Evolutionary conservation across 2,329 filamentous ascomycete species (phyloP), one percentile per base, ranked within the genome.

Genomic region (Sporothrix inflata): DNA sequence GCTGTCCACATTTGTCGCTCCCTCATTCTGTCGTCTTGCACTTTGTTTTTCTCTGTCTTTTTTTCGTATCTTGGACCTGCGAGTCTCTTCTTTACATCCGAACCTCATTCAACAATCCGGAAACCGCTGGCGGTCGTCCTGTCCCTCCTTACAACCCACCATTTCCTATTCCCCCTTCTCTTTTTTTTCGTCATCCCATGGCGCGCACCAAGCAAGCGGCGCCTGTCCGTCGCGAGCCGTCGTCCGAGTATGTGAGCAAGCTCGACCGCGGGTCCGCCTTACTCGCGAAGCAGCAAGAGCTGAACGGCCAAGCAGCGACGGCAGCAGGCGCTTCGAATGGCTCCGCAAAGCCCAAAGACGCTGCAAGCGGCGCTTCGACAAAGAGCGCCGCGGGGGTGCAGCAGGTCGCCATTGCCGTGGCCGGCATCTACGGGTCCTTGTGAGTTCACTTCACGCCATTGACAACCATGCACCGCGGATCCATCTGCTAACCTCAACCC

Each of bases 371-470:
- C 42, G 45, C 38, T 8, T 47, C 76, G 72, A 74, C 76, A 47
- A 74, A 77, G 49, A 71, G 75, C 65, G 75, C 77, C 24, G 76
- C 81, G 60, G 92, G 93, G 4, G 80, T 93, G 40, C 79, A 92
- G 78, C 92, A 97, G 81, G 88, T 98, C 71, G 82, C 94, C 66
- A 88, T 97, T 74, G 95, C 94, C 75, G 94, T 98, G n/a, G 90
- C 90, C 7, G 96, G 96, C 73, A 99, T 99, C 77, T 99, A 99
- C 81, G 94, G 92, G 47, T 97, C 94, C 47, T 99, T 99, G 95
- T 98, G 88, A 79, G 88, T 83, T 11, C 30, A 3, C 27, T 83
- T 11, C 30, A 3, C 27, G 27, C 6, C 19, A n/a, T 8, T 14
- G 11, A 21, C 19, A 40, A 2, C 30, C 8, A 14, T 11, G 0